Conservation (phyloP, 768 basidiomycete species). For the Lactarius trivialis region DNA sequence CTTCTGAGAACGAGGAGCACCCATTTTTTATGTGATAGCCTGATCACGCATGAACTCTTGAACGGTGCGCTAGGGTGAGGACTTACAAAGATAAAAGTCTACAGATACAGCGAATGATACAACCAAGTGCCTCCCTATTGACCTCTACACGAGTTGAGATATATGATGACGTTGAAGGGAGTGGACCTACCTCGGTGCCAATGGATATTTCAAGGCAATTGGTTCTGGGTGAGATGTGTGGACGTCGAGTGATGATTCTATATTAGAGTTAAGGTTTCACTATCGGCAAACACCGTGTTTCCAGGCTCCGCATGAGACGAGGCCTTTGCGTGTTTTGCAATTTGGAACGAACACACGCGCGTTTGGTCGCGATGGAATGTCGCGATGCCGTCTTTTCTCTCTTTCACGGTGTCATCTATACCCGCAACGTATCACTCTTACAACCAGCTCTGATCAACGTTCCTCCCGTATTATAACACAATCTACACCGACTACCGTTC, state of each 20-base stretch:
- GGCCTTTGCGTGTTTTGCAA: neutral
- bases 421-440: conserved; percentile 17
- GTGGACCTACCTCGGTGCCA: conserved; percentile 65
- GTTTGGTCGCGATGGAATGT: conserved; percentile 68
- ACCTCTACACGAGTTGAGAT: conserved; percentile 50
- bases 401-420: conserved; percentile 36
- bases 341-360: neutral
- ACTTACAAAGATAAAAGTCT: conserved; percentile 13
- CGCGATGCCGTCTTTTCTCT: conserved; percentile 60
- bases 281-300: neutral
- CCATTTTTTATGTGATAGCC: conserved; percentile 51
- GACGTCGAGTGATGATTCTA: neutral
- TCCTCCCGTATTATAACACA: neutral
- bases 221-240: conserved; percentile 24
- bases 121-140: conserved; percentile 80
- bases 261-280: conserved; percentile 21
- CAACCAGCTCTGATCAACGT: neutral
- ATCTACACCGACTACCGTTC: neutral
- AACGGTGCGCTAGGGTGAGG: neutral
- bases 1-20: conserved; percentile 86
- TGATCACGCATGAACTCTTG: conserved; percentile 9
- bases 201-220: conserved; percentile 92
- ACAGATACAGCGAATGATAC: conserved; percentile 15
- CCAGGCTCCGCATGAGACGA: neutral
- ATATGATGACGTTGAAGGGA: neutral